phyloP scores from a whole-genome alignment of 257 asterid species.

The Solanum piurae region DNA sequence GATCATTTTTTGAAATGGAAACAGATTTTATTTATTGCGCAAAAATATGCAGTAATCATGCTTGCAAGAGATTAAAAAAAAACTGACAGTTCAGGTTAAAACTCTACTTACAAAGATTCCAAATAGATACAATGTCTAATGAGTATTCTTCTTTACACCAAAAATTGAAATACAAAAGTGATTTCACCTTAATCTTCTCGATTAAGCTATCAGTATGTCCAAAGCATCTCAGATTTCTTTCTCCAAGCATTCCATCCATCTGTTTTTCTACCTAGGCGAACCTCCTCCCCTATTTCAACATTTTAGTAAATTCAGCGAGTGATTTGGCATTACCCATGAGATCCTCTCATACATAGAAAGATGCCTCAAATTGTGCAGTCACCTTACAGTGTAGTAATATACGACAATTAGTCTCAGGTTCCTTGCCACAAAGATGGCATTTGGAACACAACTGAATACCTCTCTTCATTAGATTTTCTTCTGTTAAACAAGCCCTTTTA shows the following conservation, averaged over 20 bases:
- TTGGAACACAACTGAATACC: neutral
- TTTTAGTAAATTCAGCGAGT: neutral
- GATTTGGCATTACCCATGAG: neutral
- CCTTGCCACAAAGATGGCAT: neutral
- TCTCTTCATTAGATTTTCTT: neutral
- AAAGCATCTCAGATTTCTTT: neutral
- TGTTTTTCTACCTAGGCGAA: neutral
- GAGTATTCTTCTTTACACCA: neutral
- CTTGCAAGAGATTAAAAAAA: neutral
- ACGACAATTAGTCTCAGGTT: neutral
- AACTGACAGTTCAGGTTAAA: neutral
- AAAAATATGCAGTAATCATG: neutral
- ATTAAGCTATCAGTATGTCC: neutral
- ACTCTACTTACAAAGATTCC: neutral
- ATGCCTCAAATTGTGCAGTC: neutral
- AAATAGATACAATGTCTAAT: neutral
- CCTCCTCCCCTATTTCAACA: neutral
- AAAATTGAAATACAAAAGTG: neutral
- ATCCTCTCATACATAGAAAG: neutral
- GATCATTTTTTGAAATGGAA: neutral
- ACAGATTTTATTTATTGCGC: neutral
- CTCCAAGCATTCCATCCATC: neutral
- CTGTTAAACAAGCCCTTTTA: neutral
- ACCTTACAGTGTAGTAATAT: neutral
- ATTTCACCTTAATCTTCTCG: neutral